Percentiles rank a stretch among this genome's conserved stretches.
phyloP scores from a whole-genome alignment of 495 filamentous ascomycete species.

The Penicillium macrosclerotiorum region DNA sequence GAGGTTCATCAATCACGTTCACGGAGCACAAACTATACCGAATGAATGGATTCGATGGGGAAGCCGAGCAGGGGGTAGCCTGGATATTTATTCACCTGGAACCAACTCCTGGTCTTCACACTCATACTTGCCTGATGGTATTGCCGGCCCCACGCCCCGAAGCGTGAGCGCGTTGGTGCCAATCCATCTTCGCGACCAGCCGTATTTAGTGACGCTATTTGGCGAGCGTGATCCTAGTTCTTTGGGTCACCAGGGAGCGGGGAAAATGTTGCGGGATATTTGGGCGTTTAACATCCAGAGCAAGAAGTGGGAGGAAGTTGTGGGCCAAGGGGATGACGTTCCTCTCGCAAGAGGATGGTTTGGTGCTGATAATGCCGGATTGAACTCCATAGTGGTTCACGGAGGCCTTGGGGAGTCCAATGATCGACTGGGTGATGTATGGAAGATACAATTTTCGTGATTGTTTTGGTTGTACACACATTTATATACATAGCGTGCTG shows the following conservation, averaged over 20 bases:
- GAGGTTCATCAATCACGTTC: conserved; percentile 62
- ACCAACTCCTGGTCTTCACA: conserved; percentile 43
- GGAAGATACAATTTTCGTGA: conserved; percentile 30
- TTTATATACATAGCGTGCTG: no score
- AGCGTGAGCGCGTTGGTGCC: conserved; percentile 49
- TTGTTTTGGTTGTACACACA: no score
- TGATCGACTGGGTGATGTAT: conserved; percentile 45
- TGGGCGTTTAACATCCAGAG: conserved; percentile 68
- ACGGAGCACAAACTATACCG: conserved; percentile 59
- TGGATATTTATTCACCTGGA: conserved; percentile 54
- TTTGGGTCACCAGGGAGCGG: conserved; percentile 63
- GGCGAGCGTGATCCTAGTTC: conserved; percentile 64
- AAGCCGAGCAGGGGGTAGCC: conserved; percentile 59
- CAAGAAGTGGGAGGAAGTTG: conserved; percentile 51
- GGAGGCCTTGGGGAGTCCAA: conserved; percentile 49
- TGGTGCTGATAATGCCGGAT: conserved; percentile 32
- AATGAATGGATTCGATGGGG: conserved; percentile 72
- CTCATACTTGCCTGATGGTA: conserved; percentile 47
- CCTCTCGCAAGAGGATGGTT: conserved; percentile 45
- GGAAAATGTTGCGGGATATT: conserved; percentile 67
- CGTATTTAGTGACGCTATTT: conserved; percentile 63
- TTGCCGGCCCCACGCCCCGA: conserved; percentile 27
- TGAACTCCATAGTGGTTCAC: conserved; percentile 37
- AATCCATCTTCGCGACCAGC: conserved; percentile 48
- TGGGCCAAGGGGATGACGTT: conserved; percentile 44